Evolutionary conservation across 83 land plant genomes (phyloP).

Genomic region (Picea abies): DNA sequence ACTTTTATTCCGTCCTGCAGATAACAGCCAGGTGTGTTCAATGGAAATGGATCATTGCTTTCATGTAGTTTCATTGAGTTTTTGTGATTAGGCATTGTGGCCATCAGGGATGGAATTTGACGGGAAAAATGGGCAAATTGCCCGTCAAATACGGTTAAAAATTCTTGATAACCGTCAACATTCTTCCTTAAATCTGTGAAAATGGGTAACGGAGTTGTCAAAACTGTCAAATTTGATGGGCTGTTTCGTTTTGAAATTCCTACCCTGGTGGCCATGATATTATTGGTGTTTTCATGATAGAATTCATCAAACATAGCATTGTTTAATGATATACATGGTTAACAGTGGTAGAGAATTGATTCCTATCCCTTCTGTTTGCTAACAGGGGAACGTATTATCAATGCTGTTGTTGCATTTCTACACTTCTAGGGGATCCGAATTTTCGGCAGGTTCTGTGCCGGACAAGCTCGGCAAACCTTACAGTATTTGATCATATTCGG

Average conservation of each 20-base stretch:
- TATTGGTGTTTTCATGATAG: not conserved
- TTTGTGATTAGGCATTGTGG: not conserved
- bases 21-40: constrained; percentile 7
- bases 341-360: not conserved
- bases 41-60: not conserved
- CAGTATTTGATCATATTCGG: too few relatives aligned
- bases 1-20: constrained; percentile 16
- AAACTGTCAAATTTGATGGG: too few relatives aligned
- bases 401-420: constrained; percentile 20
- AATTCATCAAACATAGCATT: not conserved
- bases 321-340: not conserved
- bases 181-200: too few relatives aligned
- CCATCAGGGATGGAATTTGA: too few relatives aligned
- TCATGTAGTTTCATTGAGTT: not conserved
- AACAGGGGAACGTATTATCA: constrained; percentile 11
- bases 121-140: too few relatives aligned
- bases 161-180: too few relatives aligned
- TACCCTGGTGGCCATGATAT: not conserved
- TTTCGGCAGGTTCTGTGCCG: not conserved
- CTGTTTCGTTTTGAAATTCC: too few relatives aligned
- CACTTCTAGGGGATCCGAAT: not conserved
- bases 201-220: too few relatives aligned
- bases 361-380: not conserved
- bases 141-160: too few relatives aligned
- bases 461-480: too few relatives aligned